Base-by-base conservation (phyloP, 331 rosid genomes). In the Prunus yedoensis region DNA sequence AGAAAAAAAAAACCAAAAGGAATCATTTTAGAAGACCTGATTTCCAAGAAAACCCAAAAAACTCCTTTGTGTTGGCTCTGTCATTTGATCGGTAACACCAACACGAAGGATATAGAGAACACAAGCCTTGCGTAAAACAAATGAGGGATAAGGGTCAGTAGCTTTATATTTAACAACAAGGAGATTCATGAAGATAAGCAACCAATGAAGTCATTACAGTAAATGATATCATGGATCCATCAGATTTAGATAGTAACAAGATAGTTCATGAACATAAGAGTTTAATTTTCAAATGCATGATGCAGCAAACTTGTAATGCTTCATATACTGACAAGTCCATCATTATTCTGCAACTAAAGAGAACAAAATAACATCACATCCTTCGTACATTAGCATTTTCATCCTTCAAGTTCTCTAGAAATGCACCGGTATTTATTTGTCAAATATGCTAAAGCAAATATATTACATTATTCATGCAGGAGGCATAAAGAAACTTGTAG, bases 61-160 rank as follows among this genome's bases (percentile, higher is more conserved):
- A 79, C 65, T 82, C 88, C 99, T 87, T 77, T 95, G 99, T 30
- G 94, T 89, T 74, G 97, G 92, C 72, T 95, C 97, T 16, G 96
- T 89, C 99, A 95, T 95, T 82, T 92, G 97, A 89, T 95, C 97
- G 27, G 92, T 92, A 82, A 95, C 79, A 54, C 97, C 97, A 25
- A 95, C 89, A 80, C 92, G 97, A 76, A 95, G 92, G 64, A 92
- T 83, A 78, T 95, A 95, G 58, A 95, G 99, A 81, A 92, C 93
- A 62, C 99, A 95, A 21, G 99, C 99, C 99, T 95, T 83, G 76
- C 82, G 61, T 49, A 76, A 3, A 77, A 86, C 76, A 79, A 28
- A 81, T 64, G 76, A 69, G 58, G 73, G 9, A 41, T 66, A 62
- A 71, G 49, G 35, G 73, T 83, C 71, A 90, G 78, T 73, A 74